Conservation (phyloP, 352 stramenopile genomes). For the Saprolegnia parasitica region DNA sequence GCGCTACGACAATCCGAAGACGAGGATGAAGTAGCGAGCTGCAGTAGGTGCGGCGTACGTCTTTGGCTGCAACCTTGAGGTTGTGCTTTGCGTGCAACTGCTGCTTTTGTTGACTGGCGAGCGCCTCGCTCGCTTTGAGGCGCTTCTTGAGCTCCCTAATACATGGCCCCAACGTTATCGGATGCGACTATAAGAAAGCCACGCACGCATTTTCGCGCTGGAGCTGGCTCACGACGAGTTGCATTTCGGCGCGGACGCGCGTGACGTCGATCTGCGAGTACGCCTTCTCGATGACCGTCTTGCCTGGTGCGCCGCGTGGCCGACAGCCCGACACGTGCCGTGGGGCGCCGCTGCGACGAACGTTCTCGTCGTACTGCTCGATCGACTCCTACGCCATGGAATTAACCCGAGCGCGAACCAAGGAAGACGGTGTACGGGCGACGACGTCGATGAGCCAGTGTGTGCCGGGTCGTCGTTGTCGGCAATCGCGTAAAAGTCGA, state of each 20-base stretch:
- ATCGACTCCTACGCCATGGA: no score
- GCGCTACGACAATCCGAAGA: slow-evolving; percentile 4
- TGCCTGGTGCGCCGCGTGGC: background rate
- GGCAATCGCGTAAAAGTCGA: background rate
- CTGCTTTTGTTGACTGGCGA: slow-evolving; percentile 3
- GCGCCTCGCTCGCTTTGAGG: background rate
- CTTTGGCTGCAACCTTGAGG: slow-evolving; percentile 10
- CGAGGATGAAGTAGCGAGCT: no score
- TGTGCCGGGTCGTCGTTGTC: background rate
- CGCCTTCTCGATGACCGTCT: background rate
- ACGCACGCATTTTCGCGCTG: slow-evolving; percentile 16
- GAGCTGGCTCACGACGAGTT: slow-evolving; percentile 5
- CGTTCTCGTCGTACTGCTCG: no score
- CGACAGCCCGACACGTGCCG: no score
- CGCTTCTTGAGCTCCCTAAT: background rate
- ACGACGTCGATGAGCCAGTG: background rate
- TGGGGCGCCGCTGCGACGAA: background rate
- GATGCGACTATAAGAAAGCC: no score
- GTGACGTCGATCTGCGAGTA: slow-evolving; percentile 7
- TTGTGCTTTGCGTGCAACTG: background rate
- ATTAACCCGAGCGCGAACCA: no score
- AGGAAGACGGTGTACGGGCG: background rate
- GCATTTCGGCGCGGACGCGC: slow-evolving; percentile 18
- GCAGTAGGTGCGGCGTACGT: no score
- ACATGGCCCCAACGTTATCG: no score